Percentiles rank a stretch among this genome's conserved stretches.
These are phyloP conservation scores for Metschnikowia aberdeeniae DNA, from an alignment of 805 yeast genomes.

Conservation along the genomic window DNA sequence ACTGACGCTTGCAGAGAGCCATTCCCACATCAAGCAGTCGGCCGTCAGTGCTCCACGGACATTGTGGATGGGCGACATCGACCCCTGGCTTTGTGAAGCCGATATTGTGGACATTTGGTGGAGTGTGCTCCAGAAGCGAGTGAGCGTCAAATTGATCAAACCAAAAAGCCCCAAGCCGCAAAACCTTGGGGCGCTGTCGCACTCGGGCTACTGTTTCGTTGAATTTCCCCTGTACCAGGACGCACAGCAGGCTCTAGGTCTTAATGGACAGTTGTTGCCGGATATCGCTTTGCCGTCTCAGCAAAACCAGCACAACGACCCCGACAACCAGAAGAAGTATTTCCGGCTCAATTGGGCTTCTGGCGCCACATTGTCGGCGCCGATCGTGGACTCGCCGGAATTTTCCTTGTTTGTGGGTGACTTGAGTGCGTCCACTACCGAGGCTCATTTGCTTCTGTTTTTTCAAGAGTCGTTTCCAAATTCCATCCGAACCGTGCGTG, in stretches of 20 bases:
- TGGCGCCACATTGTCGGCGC: conserved; percentile 71
- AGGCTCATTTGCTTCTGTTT: conserved; percentile 68
- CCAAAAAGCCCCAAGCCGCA: conserved; percentile 27
- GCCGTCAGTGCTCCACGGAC: conserved; percentile 56
- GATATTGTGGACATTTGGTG: conserved; percentile 53
- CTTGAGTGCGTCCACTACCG: conserved; percentile 71
- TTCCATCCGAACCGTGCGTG: conserved; percentile 74
- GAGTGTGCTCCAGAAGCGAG: conserved; percentile 52
- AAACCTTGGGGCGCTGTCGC: conserved; percentile 23
- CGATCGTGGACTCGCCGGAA: conserved; percentile 71
- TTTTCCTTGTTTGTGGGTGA: conserved; percentile 81
- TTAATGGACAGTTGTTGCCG: conserved; percentile 65
- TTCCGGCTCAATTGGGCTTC: conserved; percentile 82
- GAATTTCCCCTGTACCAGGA: conserved; percentile 67
- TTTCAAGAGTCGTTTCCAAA: conserved; percentile 61
- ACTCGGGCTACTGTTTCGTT: conserved; percentile 70
- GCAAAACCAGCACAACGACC: conserved; percentile 35
- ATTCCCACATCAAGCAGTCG: conserved; percentile 6
- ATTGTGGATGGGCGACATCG: conserved; percentile 86
- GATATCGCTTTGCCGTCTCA: conserved; percentile 48
- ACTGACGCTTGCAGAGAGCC: conserved; percentile 29
- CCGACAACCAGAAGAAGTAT: conserved; percentile 51
- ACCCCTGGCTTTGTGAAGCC: conserved; percentile 71
- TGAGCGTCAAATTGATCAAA: conserved; percentile 63
- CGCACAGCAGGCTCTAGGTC: conserved; percentile 62